phyloP scores from a whole-genome alignment of 495 filamentous ascomycete genomes.

The Penicillium subrubescens region DNA sequence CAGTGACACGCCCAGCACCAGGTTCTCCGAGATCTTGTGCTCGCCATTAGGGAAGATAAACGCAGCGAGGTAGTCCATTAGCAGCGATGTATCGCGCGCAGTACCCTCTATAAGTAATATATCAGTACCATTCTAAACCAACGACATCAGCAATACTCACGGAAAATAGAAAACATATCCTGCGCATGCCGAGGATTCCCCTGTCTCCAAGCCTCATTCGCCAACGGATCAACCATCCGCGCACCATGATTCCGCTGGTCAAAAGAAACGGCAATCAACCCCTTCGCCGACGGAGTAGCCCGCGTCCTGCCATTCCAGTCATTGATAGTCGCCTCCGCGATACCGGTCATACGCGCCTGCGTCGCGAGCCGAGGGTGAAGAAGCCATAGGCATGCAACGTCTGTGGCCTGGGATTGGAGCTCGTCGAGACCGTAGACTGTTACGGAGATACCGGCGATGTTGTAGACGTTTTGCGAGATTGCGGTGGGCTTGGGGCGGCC shows the following conservation, averaged over 20 bases:
- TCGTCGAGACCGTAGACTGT: constrained; percentile 81
- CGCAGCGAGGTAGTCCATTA: constrained; percentile 73
- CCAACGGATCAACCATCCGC: constrained; percentile 56
- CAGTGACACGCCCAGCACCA: constrained; percentile 80
- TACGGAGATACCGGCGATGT: constrained; percentile 74
- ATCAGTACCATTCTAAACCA: neutral
- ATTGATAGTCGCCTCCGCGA: constrained; percentile 56
- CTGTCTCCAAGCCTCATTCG: constrained; percentile 75
- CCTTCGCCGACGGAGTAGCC: constrained; percentile 31
- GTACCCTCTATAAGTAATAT: constrained; percentile 60
- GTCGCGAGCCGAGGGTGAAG: constrained; percentile 74
- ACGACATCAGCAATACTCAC: constrained; percentile 36
- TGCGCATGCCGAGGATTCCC: constrained; percentile 83
- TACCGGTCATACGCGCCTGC: constrained; percentile 68
- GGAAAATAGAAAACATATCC: constrained; percentile 78
- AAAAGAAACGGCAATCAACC: constrained; percentile 78
- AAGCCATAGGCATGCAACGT: constrained; percentile 80
- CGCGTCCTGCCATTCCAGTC: constrained; percentile 56
- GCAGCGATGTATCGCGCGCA: constrained; percentile 67
- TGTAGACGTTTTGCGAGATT: constrained; percentile 61
- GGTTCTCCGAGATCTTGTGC: constrained; percentile 62
- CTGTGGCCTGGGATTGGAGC: constrained; percentile 49
- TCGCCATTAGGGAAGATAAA: constrained; percentile 65
- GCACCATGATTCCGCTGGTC: constrained; percentile 91
- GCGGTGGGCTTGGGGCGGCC: constrained; percentile 33